phyloP scores from a whole-genome alignment of 495 filamentous ascomycete species.

The Sphaerosporella brunnea region DNA sequence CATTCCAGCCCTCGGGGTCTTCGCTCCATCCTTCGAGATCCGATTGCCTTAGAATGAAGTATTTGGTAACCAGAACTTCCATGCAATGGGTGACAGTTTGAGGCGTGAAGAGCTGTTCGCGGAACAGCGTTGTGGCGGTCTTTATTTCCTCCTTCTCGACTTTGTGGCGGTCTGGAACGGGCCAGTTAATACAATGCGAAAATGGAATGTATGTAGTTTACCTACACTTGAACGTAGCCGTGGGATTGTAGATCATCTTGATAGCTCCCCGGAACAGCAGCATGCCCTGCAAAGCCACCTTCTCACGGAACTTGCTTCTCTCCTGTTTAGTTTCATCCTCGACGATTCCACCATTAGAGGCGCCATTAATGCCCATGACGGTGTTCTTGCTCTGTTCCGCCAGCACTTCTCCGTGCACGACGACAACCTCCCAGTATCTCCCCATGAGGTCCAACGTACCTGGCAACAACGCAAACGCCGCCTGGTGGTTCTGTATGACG shows the following conservation, averaged over 20 bases:
- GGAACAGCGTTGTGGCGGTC: conserved; percentile 41
- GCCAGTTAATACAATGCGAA: conserved; percentile 1
- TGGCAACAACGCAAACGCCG: conserved; percentile 63
- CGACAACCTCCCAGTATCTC: conserved; percentile 67
- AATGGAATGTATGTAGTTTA: conserved; percentile 5
- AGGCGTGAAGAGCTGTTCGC: conserved; percentile 52
- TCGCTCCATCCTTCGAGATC: conserved; percentile 85
- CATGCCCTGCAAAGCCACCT: conserved; percentile 60
- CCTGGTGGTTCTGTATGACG: conserved; percentile 57
- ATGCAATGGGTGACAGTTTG: conserved; percentile 60
- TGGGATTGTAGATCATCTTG: conserved; percentile 62
- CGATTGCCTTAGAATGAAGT: conserved; percentile 69
- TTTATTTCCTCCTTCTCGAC: conserved; percentile 34
- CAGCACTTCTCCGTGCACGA: conserved; percentile 55
- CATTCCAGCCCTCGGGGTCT: conserved; percentile 85
- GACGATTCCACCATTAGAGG: conserved; percentile 27
- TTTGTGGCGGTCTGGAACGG: conserved; percentile 35
- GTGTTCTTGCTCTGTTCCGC: conserved; percentile 32
- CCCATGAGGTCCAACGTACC: conserved; percentile 55
- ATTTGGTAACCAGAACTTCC: conserved; percentile 64
- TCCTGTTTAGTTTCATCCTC: conserved; percentile 30
- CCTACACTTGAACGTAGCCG: conserved; percentile 54
- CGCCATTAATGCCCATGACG: conserved; percentile 4
- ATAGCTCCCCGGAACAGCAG: conserved; percentile 67
- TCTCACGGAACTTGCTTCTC: conserved; percentile 44